phyloP scores from a whole-genome alignment of 805 yeast genomes.

The Tetrapisispora iriomotensis region DNA sequence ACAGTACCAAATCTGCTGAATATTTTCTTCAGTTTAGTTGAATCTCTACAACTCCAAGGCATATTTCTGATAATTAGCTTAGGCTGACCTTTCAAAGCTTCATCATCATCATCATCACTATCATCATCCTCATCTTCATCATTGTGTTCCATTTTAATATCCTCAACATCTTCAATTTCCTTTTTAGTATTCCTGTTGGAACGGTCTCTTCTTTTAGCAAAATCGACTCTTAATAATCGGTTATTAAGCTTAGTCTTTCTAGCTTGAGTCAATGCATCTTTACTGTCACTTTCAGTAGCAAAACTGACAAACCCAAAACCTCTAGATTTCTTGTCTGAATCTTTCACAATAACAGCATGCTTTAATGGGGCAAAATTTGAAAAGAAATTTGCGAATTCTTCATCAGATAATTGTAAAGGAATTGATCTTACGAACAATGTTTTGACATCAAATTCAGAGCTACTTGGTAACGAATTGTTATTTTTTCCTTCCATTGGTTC shows the following conservation, averaged over 20 bases:
- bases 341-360: constrained; percentile 87
- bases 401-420: constrained; percentile 73
- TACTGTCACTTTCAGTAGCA: constrained; percentile 73
- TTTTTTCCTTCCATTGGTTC: background rate
- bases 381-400: constrained; percentile 72
- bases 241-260: constrained; percentile 58
- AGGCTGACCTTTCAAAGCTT: constrained; percentile 58
- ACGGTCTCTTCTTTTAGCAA: constrained; percentile 90
- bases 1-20: constrained; percentile 80
- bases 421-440: constrained; percentile 81
- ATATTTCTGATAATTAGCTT: constrained; percentile 81
- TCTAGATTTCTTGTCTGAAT: constrained; percentile 62
- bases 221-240: constrained; percentile 62
- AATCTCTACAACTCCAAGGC: constrained; percentile 90
- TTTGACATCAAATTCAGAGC: constrained; percentile 31
- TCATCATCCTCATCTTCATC: constrained; percentile 4
- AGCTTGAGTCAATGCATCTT: constrained; percentile 58
- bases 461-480: constrained; percentile 5
- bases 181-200: constrained; percentile 24
- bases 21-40: constrained; percentile 56
- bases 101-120: constrained; percentile 25
- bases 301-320: constrained; percentile 97
- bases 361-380: constrained; percentile 90
- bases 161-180: constrained; percentile 5
- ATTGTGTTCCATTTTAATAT: constrained; percentile 4